Evolutionary conservation across 1,139 yeast species (phyloP).

Genomic region (Yamadazyma atmosphaerica): DNA sequence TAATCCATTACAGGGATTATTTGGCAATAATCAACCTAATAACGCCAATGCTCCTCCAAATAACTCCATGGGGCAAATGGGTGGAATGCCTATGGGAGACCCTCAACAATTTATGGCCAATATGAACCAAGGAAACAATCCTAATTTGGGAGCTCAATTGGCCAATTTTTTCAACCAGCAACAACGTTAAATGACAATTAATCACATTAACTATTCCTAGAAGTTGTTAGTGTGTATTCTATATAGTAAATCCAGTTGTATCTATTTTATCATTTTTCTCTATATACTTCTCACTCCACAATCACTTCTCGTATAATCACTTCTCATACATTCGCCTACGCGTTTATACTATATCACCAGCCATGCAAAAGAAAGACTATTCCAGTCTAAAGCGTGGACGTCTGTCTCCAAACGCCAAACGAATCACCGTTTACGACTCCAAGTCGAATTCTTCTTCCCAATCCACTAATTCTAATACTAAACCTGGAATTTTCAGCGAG

Average conservation of each 20-base stretch:
- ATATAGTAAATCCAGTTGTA: background rate
- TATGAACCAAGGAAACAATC: constrained; percentile 10
- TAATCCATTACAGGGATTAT: constrained; percentile 57
- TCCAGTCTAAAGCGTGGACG: background rate
- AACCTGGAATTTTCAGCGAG: too few relatives aligned
- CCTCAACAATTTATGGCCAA: constrained; percentile 16
- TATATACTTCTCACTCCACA: too few relatives aligned
- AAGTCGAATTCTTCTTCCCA: background rate
- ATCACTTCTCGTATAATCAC: too few relatives aligned
- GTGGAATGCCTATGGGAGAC: constrained; percentile 1
- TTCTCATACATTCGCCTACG: too few relatives aligned
- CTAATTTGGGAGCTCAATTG: constrained; percentile 33
- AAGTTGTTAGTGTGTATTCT: background rate
- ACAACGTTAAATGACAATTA: background rate
- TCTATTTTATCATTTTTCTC: background rate
- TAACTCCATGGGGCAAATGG: too few relatives aligned
- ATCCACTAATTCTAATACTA: too few relatives aligned
- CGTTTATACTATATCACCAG: too few relatives aligned
- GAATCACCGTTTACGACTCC: background rate
- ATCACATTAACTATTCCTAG: background rate
- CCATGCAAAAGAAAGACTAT: background rate
- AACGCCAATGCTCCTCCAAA: constrained; percentile 2
- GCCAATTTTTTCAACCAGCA: constrained; percentile 32
- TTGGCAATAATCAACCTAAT: constrained; percentile 22
- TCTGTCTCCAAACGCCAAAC: background rate